Evolutionary conservation across 2,329 filamentous ascomycete species (phyloP), one percentile per base, ranked within the genome.

Genomic region (Trichoderma cornu-damae): DNA sequence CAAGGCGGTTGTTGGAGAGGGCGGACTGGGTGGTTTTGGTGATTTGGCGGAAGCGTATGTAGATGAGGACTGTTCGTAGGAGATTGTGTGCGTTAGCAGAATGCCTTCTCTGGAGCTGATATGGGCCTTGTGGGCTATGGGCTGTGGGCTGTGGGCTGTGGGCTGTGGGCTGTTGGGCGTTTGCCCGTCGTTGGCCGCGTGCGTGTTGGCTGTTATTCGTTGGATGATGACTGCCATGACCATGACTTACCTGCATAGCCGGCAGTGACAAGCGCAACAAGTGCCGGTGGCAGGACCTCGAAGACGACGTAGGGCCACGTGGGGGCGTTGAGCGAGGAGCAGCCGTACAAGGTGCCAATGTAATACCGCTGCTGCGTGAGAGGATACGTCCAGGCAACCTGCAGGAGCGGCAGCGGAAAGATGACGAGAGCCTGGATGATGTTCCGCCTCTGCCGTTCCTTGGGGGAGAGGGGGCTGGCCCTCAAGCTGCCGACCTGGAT

Each of bases 361-460:
- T 72, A 69, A 63, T 80, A 84, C 20, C 82, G 72, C 56, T 78
- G 73, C 1, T 69, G 64, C 3, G 77, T 70, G 12, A 79, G 68
- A 16, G 79, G 77, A 65, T 75, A 79, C 0, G 75, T 77, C 65
- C 79, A 74, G 7, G 70, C 64, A 6, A 79, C 57, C 68, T 83
- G 78, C 34, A 83, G 28, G 12, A 80, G 7, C 0, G 81, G 80
- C 3, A 80, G 58, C 1, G 79, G 74, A 53, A 84, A 82, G 60
- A 85, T 79, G 70, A 83, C 75, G 60, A 79, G 69, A 3, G 76
- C 75, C 62, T 84, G 80, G 5, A 75, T 58, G 7, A 79, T 57
- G 52, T 73, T 75, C 20, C 75, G 72, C 1, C 70, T 69, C 12
- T 70, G 70, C 57, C 68, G 73, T 69, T 83, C 79, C 3, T 59